Evolutionary conservation across 2,329 filamentous ascomycete species (phyloP).

Genomic region (Colletotrichum salicis): DNA sequence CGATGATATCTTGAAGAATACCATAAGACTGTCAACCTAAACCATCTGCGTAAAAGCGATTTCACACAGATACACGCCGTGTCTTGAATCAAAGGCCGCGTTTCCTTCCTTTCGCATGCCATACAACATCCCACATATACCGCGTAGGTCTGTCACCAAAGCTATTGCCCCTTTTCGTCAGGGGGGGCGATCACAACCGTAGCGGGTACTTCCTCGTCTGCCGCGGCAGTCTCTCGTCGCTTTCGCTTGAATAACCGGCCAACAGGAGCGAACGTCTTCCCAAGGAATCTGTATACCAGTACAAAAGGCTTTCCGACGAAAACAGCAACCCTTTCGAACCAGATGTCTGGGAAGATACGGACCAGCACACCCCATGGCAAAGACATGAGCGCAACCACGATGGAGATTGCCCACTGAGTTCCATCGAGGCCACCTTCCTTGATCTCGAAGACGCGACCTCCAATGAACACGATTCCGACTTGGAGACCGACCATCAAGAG

Average conservation of each 20-base stretch:
- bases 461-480: constrained; percentile 67
- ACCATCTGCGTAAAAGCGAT: too few relatives aligned
- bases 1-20: not conserved
- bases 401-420: constrained; percentile 63
- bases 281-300: not conserved
- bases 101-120: too few relatives aligned
- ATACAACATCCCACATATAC: not conserved
- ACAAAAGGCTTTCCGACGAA: constrained; percentile 27
- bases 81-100: too few relatives aligned
- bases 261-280: constrained; percentile 8
- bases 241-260: constrained; percentile 24
- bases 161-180: not conserved
- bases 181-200: constrained; percentile 15
- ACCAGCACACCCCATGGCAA: constrained; percentile 61
- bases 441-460: constrained; percentile 61
- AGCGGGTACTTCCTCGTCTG: constrained; percentile 5
- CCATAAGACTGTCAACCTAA: not conserved
- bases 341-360: constrained; percentile 60
- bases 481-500: constrained; percentile 67
- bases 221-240: not conserved
- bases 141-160: not conserved
- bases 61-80: too few relatives aligned
- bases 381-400: constrained; percentile 58
- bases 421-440: constrained; percentile 49
- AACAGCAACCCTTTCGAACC: constrained; percentile 3